These are phyloP conservation scores for Arxiozyma telluris DNA, from an alignment of 1,139 yeast genomes.

Conservation along the genomic window DNA sequence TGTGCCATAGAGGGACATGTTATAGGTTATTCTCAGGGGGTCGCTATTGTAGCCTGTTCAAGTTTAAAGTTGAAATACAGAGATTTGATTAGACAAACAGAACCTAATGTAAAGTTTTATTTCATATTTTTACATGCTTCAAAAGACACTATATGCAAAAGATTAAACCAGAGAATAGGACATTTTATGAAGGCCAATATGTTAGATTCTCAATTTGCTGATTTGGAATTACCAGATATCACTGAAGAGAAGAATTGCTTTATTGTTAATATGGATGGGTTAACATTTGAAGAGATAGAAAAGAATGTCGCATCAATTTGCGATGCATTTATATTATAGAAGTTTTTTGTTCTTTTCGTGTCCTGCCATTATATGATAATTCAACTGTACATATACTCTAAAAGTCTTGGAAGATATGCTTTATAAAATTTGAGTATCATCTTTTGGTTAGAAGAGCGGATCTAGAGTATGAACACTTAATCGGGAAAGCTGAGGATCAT, in stretches of 20 bases:
- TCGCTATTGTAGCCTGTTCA: constrained; percentile 69
- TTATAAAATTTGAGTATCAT: too few species aligned
- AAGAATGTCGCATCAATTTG: constrained; percentile 29
- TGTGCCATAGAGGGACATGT: constrained; percentile 24
- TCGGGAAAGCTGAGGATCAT: too few species aligned
- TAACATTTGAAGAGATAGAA: constrained; percentile 37
- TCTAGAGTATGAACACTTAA: too few species aligned
- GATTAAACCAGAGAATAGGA: constrained; percentile 54
- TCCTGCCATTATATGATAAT: background rate
- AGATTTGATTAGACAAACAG: constrained; percentile 38
- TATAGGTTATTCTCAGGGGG: constrained; percentile 23
- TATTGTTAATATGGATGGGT: constrained; percentile 30
- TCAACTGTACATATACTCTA: background rate
- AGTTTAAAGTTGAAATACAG: constrained; percentile 70
- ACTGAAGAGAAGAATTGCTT: constrained; percentile 29
- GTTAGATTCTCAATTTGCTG: constrained; percentile 70
- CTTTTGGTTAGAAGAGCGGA: too few species aligned
- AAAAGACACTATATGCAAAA: constrained; percentile 46
- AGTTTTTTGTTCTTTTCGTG: background rate
- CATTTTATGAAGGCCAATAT: constrained; percentile 84
- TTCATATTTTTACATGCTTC: constrained; percentile 63
- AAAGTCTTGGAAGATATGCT: background rate
- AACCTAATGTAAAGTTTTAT: constrained; percentile 38
- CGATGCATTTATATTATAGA: background rate
- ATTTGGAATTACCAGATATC: constrained; percentile 59